These are phyloP conservation scores for Hordeum vulgare DNA, from an alignment of 176 grass and related monocot species.

Conservation along the genomic window MorexV3_pseudomolecules_assembly NC_058520.1:604546646-604547145, in stretches of 20 bases:
- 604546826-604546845: neutral
- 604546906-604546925: too few relatives aligned
- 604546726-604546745: neutral
- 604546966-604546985: too few relatives aligned
- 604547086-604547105: too few relatives aligned
- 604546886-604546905: neutral
- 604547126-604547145: too few relatives aligned
- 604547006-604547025: too few relatives aligned
- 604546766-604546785: neutral
- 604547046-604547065: too few relatives aligned
- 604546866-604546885: neutral
- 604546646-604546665: neutral
- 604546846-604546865: neutral
- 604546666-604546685: neutral
- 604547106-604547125: too few relatives aligned
- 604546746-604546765: neutral
- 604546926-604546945: too few relatives aligned
- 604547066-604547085: too few relatives aligned
- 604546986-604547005: too few relatives aligned
- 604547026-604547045: too few relatives aligned
- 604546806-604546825: neutral
- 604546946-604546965: too few relatives aligned
- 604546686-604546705: neutral
- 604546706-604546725: neutral
- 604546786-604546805: neutral